A percentile compares a stretch with the other conserved stretches of the same genome.
phyloP scores from a whole-genome alignment of 192 early-diverging fungal species.

The Entophlyctis luteolus region DNA sequence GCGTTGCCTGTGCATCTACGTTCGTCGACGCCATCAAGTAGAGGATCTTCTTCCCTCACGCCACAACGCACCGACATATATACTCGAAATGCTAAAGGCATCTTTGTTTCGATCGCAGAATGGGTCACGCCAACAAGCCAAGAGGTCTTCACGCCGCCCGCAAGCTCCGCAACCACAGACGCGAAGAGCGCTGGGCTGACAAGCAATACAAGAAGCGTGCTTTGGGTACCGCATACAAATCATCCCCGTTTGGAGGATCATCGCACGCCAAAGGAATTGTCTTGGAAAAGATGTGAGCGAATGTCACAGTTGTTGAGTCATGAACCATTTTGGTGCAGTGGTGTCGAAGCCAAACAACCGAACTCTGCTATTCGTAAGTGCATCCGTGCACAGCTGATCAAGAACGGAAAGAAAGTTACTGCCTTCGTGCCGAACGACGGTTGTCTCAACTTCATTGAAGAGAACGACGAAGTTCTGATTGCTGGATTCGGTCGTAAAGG shows the following conservation, averaged over 20 bases:
- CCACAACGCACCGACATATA: too few species aligned
- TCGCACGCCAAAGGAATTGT: conserved; percentile 99
- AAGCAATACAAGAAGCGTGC: conserved; percentile 98
- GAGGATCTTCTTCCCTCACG: too few species aligned
- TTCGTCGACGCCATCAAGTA: too few species aligned
- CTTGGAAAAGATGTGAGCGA: conserved; percentile 95
- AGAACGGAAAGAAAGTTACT: conserved; percentile 99
- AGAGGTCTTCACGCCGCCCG: conserved; percentile 98
- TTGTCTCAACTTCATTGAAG: conserved; percentile 99
- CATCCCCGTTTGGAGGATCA: conserved; percentile 97
- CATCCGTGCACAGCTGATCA: conserved; percentile 99
- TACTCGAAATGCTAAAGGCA: too few species aligned
- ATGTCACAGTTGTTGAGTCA: not conserved
- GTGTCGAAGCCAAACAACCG: conserved; percentile 99
- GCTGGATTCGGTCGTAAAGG: conserved; percentile 99
- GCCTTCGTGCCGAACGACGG: conserved; percentile 99
- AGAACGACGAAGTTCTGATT: conserved; percentile 99
- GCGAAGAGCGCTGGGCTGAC: conserved; percentile 98
- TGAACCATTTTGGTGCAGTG: conserved; percentile 45
- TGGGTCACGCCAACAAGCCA: conserved; percentile 64
- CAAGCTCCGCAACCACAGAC: conserved; percentile 95
- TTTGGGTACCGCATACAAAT: conserved; percentile 96
- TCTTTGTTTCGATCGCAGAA: conserved; percentile 45
- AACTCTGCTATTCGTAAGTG: conserved; percentile 99
- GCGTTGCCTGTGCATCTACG: too few species aligned